A percentile compares a stretch with the other conserved stretches of the same genome.
Conservation (phyloP, 768 basidiomycete genomes). For the Suillus cothurnatus region DNA sequence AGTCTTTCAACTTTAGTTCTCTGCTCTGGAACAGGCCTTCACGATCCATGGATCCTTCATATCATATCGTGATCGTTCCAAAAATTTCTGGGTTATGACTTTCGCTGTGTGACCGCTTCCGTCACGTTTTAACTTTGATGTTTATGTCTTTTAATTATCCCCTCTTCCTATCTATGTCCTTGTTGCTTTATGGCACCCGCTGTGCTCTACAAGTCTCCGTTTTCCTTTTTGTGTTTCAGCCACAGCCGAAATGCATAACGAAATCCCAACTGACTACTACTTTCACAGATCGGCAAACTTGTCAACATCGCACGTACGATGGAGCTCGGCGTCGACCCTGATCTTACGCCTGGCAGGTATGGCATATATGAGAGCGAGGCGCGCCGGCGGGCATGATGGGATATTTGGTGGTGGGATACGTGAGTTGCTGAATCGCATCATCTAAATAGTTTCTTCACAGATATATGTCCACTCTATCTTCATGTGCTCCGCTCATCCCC, state of each 20-base stretch:
- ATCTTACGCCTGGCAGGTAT: conserved; percentile 50
- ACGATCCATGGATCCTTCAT: conserved; percentile 1
- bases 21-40: neutral
- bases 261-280: neutral
- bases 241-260: neutral
- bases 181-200: conserved; percentile 6
- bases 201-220: too few relatives aligned
- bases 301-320: conserved; percentile 65
- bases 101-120: neutral
- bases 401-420: conserved; percentile 77
- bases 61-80: conserved; percentile 1
- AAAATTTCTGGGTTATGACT: neutral
- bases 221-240: neutral
- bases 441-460: neutral
- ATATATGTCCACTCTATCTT: conserved; percentile 1
- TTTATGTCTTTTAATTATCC: neutral
- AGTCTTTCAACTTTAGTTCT: neutral
- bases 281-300: conserved; percentile 63
- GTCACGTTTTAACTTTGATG: neutral
- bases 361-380: conserved; percentile 53
- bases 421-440: conserved; percentile 38
- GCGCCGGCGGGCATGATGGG: conserved; percentile 73
- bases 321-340: conserved; percentile 63
- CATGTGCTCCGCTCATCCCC: conserved; percentile 48
- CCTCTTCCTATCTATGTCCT: conserved; percentile 8